phyloP scores from a whole-genome alignment of 257 asterid species.

The Nicotiana paniculata region DNA sequence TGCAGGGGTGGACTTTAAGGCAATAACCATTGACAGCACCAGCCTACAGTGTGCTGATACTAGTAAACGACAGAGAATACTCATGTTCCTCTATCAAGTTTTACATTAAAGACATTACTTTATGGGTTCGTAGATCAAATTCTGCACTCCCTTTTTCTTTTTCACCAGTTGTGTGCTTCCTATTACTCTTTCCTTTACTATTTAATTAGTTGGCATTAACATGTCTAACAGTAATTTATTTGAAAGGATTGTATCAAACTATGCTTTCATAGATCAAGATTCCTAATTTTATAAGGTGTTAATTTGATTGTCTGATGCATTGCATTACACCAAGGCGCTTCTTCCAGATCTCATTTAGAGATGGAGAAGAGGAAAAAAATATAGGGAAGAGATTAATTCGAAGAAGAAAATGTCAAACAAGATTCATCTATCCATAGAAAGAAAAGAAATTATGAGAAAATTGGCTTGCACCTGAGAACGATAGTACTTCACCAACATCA shows the following conservation, averaged over 20 bases:
- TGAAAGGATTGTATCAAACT: background rate
- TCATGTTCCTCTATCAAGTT: background rate
- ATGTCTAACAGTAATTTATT: background rate
- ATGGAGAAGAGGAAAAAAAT: background rate
- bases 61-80: background rate
- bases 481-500: conserved; percentile 65
- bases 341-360: background rate
- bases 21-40: background rate
- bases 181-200: background rate
- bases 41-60: background rate
- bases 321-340: background rate
- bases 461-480: conserved; percentile 53
- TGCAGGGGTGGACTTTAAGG: background rate
- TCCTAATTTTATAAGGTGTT: background rate
- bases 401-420: background rate
- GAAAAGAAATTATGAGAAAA: background rate
- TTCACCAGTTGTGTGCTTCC: too few relatives aligned
- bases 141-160: too few relatives aligned
- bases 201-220: background rate
- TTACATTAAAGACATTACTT: background rate
- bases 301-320: background rate
- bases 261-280: background rate
- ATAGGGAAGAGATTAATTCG: background rate
- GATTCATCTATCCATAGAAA: background rate
- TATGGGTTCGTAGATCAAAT: background rate